A percentile compares a stretch with the other conserved stretches of the same genome.
Evolutionary conservation across 306 rosid genomes (phyloP).

Genomic region (Glycine latifolia): DNA sequence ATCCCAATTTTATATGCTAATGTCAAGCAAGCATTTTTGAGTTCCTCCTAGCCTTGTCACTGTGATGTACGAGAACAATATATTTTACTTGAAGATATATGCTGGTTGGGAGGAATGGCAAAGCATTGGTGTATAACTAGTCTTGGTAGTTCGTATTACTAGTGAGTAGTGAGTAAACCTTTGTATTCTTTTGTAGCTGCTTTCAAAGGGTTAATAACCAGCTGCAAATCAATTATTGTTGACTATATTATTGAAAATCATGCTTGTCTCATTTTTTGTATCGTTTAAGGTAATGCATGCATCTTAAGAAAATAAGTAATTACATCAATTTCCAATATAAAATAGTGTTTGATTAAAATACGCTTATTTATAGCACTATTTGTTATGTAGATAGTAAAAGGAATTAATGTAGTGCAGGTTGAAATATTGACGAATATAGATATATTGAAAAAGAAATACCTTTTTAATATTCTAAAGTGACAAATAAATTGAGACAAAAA

Average conservation of each 20-base stretch:
- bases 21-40: slow-evolving; percentile 44
- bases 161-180: not conserved
- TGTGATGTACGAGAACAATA: slow-evolving; percentile 34
- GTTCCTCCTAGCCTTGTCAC: slow-evolving; percentile 18
- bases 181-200: slow-evolving; percentile 40
- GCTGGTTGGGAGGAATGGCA: slow-evolving; percentile 33
- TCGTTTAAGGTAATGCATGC: too few relatives aligned
- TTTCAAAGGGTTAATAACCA: slow-evolving; percentile 19
- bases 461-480: too few relatives aligned
- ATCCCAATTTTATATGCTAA: slow-evolving; percentile 44
- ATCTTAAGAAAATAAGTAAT: too few relatives aligned
- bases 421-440: too few relatives aligned
- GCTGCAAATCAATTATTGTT: slow-evolving; percentile 30
- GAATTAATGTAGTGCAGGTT: too few relatives aligned
- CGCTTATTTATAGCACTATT: too few relatives aligned
- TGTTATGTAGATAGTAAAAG: too few relatives aligned
- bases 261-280: not conserved
- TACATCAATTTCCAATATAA: too few relatives aligned
- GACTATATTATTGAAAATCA: slow-evolving; percentile 2
- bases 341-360: too few relatives aligned
- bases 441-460: too few relatives aligned
- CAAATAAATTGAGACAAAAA: too few relatives aligned
- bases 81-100: not conserved
- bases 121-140: slow-evolving; percentile 43
- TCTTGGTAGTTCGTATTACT: slow-evolving; percentile 11